Conservation (phyloP, 148 eudicot species). For the Camellia sinensis region DNA sequence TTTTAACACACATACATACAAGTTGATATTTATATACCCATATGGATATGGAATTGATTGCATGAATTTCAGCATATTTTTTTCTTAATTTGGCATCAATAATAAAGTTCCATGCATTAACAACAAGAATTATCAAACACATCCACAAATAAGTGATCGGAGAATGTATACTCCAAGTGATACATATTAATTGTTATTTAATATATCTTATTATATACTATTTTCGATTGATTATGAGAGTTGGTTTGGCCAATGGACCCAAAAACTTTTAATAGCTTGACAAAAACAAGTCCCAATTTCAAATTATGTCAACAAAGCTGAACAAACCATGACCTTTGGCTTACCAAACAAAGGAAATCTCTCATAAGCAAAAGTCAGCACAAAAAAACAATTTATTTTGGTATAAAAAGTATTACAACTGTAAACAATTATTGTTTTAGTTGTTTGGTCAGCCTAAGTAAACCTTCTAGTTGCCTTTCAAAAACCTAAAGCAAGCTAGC, state of each 20-base stretch:
- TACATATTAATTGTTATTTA: background rate
- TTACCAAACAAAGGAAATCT: conserved; percentile 16
- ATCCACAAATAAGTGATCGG: background rate
- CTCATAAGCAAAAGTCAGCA: conserved; percentile 20
- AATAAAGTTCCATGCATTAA: background rate
- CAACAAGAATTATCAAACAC: background rate
- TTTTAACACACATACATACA: background rate
- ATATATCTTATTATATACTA: background rate
- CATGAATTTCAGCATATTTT: background rate
- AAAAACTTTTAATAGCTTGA: conserved; percentile 19
- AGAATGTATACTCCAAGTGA: background rate
- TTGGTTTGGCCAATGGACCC: conserved; percentile 16
- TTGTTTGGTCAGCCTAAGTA: conserved; percentile 8
- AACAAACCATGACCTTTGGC: conserved; percentile 24
- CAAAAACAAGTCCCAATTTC: conserved; percentile 12
- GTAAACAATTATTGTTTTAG: conserved; percentile 9
- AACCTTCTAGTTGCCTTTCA: background rate
- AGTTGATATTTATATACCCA: background rate
- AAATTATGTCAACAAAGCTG: conserved; percentile 33
- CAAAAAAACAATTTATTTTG: background rate
- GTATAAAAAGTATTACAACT: conserved; percentile 7
- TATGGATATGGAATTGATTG: background rate
- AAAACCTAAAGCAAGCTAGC: background rate
- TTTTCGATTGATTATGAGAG: background rate
- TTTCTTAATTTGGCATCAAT: background rate